These are phyloP conservation scores for Fusarium hainanense DNA, from an alignment of 2,329 filamentous ascomycete species.

Conservation along the genomic window DNA sequence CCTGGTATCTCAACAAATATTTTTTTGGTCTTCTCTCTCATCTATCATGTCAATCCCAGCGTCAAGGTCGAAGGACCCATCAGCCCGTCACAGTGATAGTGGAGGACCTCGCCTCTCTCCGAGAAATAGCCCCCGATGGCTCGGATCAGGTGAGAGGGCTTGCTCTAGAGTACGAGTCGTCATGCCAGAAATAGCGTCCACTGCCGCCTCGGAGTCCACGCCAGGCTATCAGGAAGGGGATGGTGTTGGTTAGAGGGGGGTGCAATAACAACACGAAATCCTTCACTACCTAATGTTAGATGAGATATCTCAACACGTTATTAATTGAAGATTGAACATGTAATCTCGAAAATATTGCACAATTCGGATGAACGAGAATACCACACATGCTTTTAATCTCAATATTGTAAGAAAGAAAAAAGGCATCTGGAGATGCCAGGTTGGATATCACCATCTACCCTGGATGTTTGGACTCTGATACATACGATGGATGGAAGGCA, in stretches of 20 bases:
- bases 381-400: neutral
- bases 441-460: neutral
- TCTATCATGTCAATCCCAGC: constrained; percentile 1
- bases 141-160: constrained; percentile 39
- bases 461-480: neutral
- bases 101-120: constrained; percentile 39
- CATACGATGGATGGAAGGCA: constrained; percentile 14
- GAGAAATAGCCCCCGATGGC: constrained; percentile 36
- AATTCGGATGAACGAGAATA: neutral
- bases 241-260: neutral
- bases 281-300: neutral
- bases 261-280: neutral
- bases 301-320: neutral
- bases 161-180: constrained; percentile 32
- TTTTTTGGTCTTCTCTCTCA: neutral
- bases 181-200: constrained; percentile 45
- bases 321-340: neutral
- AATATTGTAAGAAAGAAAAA: neutral
- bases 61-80: constrained; percentile 4
- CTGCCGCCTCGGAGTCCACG: constrained; percentile 40
- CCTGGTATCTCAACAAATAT: neutral
- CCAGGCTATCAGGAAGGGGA: constrained; percentile 22
- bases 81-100: constrained; percentile 20
- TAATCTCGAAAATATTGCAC: neutral
- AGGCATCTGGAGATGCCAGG: neutral